Evolutionary conservation across 2,329 filamentous ascomycete species (phyloP).

Genomic region (Botrytis porri): DNA sequence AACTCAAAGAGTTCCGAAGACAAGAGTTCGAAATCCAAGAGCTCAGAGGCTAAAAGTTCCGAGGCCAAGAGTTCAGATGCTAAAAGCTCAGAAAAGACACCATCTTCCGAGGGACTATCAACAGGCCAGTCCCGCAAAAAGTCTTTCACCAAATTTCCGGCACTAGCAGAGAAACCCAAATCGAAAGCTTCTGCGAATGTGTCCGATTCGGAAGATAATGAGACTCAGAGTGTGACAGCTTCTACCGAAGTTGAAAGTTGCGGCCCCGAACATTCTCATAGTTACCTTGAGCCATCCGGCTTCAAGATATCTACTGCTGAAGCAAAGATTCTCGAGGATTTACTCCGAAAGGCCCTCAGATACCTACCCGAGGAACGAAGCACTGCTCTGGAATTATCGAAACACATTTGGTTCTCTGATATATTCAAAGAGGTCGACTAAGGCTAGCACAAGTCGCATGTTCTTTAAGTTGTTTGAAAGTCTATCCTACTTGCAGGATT

Average conservation of each 20-base stretch:
- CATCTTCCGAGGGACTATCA: slow-evolving; percentile 26
- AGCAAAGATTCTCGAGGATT: slow-evolving; percentile 18
- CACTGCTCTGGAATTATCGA: slow-evolving; percentile 17
- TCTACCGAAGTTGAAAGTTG: not conserved
- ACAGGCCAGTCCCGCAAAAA: not conserved
- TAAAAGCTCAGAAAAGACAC: slow-evolving; percentile 22
- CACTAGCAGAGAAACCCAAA: not conserved
- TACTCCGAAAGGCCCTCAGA: slow-evolving; percentile 23
- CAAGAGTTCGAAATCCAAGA: not conserved
- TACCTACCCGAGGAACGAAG: slow-evolving; percentile 25
- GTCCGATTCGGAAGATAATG: not conserved
- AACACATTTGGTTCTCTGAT: slow-evolving; percentile 25
- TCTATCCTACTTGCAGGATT: not conserved
- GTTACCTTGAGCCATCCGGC: slow-evolving; percentile 24
- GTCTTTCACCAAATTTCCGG: not conserved
- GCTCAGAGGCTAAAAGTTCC: not conserved
- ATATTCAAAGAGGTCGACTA: not conserved
- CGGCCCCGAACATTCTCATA: not conserved
- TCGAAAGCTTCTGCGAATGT: not conserved
- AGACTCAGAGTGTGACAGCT: not conserved
- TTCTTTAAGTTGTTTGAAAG: not conserved
- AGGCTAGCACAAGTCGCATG: not conserved
- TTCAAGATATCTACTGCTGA: slow-evolving; percentile 23
- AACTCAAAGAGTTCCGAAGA: not conserved
- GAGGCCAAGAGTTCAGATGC: not conserved